Evolutionary conservation across 306 rosid genomes (phyloP), one percentile per base, ranked within the genome.

Genomic region (Comarum palustre): DNA sequence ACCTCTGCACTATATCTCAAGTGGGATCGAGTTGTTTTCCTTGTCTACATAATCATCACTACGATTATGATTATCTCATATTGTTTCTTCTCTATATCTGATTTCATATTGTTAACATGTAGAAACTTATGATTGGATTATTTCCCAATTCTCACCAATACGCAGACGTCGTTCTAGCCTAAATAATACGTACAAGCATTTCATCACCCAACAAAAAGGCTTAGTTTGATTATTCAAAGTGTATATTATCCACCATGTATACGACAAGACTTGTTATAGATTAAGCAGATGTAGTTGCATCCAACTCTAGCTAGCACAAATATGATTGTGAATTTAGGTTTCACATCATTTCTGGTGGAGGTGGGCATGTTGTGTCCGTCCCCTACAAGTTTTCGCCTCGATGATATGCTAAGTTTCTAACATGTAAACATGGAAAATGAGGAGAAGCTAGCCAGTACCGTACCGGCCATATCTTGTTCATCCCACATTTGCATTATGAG

Each of bases 11-110:
- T 39, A 77, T 10, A 59, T 58, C 31, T 58, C 29, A 36, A 72
- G 45, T 34, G 34, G 50, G 14, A 52, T n/a, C 8, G 9, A 57
- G 54, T 52, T 69, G 68, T 57, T 69, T 75, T 73, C 73, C 75
- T 69, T 68, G 77, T 81, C 75, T 50, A 15, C 19, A 57, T 66
- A 43, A 60, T 59, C 75, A 59, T 59, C 63, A 67, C 45, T 15
- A 15, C 41, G 41, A 29, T 31, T 59, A 59, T 12, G 65, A 59
- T 27, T 15, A 6, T 59, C 36, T 5, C 20, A n/a, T n/a, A 25
- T 7, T 58, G 64, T 58, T 58, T 22, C 32, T 8, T 11, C 50
- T 54, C 0, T 54, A 54, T 20, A 45, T 42, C 50, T 31, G 15
- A 31, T 51, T 50, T 59, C 8, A 27, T 4, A 27, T 25, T 58